Percentiles rank a stretch among this genome's conserved stretches.
Evolutionary conservation across 1,284 basidiomycete species (phyloP).

Genomic region (Naganishia liquefaciens): DNA sequence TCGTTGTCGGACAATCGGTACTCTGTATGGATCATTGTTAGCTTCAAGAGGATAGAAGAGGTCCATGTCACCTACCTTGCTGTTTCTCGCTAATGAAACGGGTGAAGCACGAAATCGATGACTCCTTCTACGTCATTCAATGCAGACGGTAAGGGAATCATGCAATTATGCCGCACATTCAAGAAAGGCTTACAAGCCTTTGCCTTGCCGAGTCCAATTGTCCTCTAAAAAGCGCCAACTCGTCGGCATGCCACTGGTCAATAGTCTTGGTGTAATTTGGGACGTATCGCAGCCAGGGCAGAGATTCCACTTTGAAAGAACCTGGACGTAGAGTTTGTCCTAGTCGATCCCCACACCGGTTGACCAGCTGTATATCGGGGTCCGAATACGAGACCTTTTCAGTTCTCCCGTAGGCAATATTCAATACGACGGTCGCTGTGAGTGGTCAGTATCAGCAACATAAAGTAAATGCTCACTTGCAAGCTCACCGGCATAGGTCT

Average conservation of each 20-base stretch:
- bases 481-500: constrained; percentile 59
- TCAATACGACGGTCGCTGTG: constrained; percentile 62
- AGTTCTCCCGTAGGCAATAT: constrained; percentile 66
- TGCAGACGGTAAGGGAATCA: not conserved
- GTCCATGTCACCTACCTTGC: constrained; percentile 1
- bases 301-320: constrained; percentile 62
- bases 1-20: constrained; percentile 21
- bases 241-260: constrained; percentile 60
- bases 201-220: constrained; percentile 58
- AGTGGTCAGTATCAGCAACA: not conserved
- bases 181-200: constrained; percentile 53
- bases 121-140: not conserved
- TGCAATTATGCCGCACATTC: not conserved
- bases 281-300: constrained; percentile 61
- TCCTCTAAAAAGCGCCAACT: constrained; percentile 60
- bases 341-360: constrained; percentile 58
- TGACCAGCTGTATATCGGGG: constrained; percentile 61
- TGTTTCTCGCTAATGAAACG: constrained; percentile 24
- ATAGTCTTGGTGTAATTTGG: constrained; percentile 63
- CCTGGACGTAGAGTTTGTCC: constrained; percentile 61
- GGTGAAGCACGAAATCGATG: constrained; percentile 17
- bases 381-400: constrained; percentile 60
- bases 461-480: not conserved
- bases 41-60: not conserved
- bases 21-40: not conserved